Percentiles rank a stretch among this genome's conserved stretches.
These are phyloP conservation scores for Gaultheria prostrata DNA, from an alignment of 148 eudicot species.

Conservation along the genomic window DNA sequence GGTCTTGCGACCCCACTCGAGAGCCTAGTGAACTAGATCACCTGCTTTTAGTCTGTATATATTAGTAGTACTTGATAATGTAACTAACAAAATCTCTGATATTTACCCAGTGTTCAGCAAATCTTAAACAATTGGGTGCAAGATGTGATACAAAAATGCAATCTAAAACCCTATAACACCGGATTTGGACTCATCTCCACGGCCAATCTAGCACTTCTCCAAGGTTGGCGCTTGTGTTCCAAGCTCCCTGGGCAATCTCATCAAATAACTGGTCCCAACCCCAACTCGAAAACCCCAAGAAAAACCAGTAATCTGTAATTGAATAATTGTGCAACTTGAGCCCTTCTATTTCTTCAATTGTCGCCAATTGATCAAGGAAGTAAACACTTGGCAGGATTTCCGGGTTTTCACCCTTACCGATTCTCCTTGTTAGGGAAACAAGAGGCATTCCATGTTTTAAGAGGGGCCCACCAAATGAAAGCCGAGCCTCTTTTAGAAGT, in stretches of 20 bases:
- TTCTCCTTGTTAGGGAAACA: slow-evolving; percentile 49
- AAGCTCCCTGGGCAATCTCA: slow-evolving; percentile 74
- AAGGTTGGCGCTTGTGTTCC: slow-evolving; percentile 43
- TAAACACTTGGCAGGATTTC: slow-evolving; percentile 55
- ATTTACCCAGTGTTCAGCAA: slow-evolving; percentile 4
- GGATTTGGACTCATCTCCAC: slow-evolving; percentile 24
- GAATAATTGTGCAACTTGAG: slow-evolving; percentile 47
- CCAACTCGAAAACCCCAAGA: slow-evolving; percentile 78
- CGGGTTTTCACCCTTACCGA: slow-evolving; percentile 18
- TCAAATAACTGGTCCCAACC: slow-evolving; percentile 62
- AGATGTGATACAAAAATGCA: not conserved
- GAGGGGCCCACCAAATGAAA: slow-evolving; percentile 82
- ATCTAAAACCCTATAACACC: not conserved
- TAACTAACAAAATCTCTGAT: not conserved
- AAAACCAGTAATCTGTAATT: slow-evolving; percentile 66
- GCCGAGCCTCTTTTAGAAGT: slow-evolving; percentile 46
- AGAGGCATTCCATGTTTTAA: slow-evolving; percentile 54
- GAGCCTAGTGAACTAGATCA: not conserved
- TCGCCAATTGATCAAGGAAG: slow-evolving; percentile 55
- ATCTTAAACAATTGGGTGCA: not conserved
- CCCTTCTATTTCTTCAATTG: slow-evolving; percentile 33
- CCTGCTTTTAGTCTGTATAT: not conserved
- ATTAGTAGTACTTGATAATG: not conserved
- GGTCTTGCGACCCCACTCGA: not conserved
- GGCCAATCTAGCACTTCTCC: slow-evolving; percentile 51